Evolutionary conservation across 768 basidiomycete genomes (phyloP), one percentile per base, ranked within the genome.

Genomic region (Astraeus odoratus): DNA sequence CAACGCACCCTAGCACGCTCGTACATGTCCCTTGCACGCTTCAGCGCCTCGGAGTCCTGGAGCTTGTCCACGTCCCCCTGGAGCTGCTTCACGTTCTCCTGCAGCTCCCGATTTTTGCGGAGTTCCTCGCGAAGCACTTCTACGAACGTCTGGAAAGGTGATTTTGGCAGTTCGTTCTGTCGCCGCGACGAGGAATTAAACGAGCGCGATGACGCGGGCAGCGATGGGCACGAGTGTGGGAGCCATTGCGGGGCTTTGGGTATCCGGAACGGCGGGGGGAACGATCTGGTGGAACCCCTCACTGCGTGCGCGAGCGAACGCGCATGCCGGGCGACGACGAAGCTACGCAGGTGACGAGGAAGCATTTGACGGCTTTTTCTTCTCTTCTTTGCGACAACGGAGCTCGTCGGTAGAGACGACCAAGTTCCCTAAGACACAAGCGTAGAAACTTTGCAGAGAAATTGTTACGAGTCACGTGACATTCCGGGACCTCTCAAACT

Each of bases 31-130:
- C 77, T 78, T 2, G 93, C 93, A 56, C 76, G 77, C 70, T 89
- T 91, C 91, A 99, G 84, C 12, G 93, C 86, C 60, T 95, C 92
- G 43, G 90, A 92, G 63, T 97, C 96, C 72, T 97, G 94, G 39
- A 97, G 67, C 68, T 96, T 96, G 69, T 91, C 89, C 29, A 96
- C 95, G 64, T 98, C 93, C 51, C 96, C 96, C 67, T 95, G 91
- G 15, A 99, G 75, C 67, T 96, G 91, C 70, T 93, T 94, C 39
- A 97, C 86, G 66, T 95, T 95, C 26, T 98, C 94, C 69, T 95
- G 91, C 40, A 96, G 73, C 63, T 95, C 94, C 51, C 92, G 71
- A 60, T 90, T 95, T 74, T 97, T 98, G 61, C 80, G 75, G 36
- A 99, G 68, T 68, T 99, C 96, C 43, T 96, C 93, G 54, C 77